Base-by-base conservation (phyloP, 148 eudicot species). In the Tetragonia tetragonoides region DNA sequence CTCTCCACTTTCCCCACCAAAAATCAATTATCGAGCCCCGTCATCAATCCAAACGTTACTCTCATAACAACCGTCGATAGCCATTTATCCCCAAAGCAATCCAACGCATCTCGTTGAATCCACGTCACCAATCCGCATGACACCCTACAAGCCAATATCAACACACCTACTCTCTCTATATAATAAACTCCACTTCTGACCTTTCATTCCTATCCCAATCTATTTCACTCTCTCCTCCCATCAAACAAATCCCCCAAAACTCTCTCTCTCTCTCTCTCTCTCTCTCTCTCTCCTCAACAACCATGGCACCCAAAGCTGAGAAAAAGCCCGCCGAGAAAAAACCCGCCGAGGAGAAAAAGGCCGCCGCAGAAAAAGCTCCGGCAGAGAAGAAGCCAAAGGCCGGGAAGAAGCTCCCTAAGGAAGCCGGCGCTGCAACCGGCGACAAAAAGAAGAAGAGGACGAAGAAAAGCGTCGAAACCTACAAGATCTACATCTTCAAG, bases 401-500 rank as follows among this genome's bases (percentile, higher is more conserved):
- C 69, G 90, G 90, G 0, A 88, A 88, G 84, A 88, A 88, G 57
- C 87, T 88, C 3, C 90, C 90, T 0, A 86, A 86, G 57, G 90
- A 88, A 3, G 86, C 84, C 39, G 85, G 84, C 0, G 84, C 87
- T 9, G 84, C 75, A 2, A 44, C 86, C 34, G 89, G 80, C 16
- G 90, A 88, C 77, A 88, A 88, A 86, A 88, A 86, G 86, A 88
- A 83, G 91, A 88, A 88, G 91, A 78, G 84, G 73, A 10, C 66
- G 75, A 88, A 88, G 87, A 88, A 88, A 79, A 88, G 83, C 81
- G 87, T 86, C 0, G 91, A 86, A 66, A 88, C 91, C 6, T 88
- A 88, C 90, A 88, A 88, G 90, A 88, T 88, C 80, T 88, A 88
- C 84, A 88, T 88, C 83, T 88, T 88, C 83, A 88, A 88, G 81